phyloP scores from a whole-genome alignment of 2,329 filamentous ascomycete species.

The Drechslerella coelobrocha region DNA sequence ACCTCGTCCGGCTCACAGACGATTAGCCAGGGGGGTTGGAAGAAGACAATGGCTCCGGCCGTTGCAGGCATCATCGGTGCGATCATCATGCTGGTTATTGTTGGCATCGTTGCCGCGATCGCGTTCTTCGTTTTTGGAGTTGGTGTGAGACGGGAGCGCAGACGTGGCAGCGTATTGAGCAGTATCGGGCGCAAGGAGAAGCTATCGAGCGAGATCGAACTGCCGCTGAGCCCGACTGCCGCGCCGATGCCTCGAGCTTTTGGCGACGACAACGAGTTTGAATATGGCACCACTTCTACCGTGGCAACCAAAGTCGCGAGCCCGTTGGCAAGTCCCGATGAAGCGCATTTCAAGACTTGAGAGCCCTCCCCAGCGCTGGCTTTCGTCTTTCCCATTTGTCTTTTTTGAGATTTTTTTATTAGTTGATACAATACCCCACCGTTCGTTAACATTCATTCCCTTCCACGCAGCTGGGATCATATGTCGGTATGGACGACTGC shows the following conservation, averaged over 20 bases:
- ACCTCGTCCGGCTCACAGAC: not conserved
- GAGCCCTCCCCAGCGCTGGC: not conserved
- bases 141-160: slow-evolving; percentile 31
- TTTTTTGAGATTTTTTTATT: not conserved
- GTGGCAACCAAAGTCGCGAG: slow-evolving; percentile 38
- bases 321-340: slow-evolving; percentile 34
- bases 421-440: slow-evolving; percentile 4
- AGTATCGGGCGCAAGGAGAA: slow-evolving; percentile 39
- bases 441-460: not conserved
- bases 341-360: slow-evolving; percentile 42
- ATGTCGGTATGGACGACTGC: not conserved
- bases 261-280: slow-evolving; percentile 35
- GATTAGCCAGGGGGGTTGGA: not conserved
- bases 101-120: slow-evolving; percentile 25
- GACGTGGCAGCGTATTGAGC: slow-evolving; percentile 36
- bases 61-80: slow-evolving; percentile 45
- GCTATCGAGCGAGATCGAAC: slow-evolving; percentile 37
- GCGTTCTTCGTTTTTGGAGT: slow-evolving; percentile 40
- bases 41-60: slow-evolving; percentile 34
- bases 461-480: no score
- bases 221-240: slow-evolving; percentile 41
- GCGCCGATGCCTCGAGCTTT: slow-evolving; percentile 20
- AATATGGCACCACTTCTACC: slow-evolving; percentile 39
- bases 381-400: not conserved
- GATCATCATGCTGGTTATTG: slow-evolving; percentile 24